Evolutionary conservation across 2,329 filamentous ascomycete genomes (phyloP).

Genomic region (Phyllosticta citriasiana): DNA sequence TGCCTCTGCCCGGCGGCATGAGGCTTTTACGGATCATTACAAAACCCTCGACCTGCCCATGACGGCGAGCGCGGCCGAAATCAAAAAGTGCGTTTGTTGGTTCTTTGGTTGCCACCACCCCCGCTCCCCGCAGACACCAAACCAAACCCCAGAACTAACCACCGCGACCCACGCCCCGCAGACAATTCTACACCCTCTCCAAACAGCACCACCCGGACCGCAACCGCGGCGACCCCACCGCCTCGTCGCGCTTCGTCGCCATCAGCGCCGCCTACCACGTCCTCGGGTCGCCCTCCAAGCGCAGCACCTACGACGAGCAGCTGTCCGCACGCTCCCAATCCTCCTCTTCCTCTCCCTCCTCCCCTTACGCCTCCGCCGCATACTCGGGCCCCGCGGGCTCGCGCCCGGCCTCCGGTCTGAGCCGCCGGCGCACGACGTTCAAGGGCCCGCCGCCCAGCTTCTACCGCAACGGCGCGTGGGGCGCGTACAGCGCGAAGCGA

Average conservation of each 20-base stretch:
- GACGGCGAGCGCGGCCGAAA: constrained; percentile 61
- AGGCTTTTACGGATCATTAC: constrained; percentile 57
- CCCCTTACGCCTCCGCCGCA: constrained; percentile 35
- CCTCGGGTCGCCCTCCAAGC: constrained; percentile 63
- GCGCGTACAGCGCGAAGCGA: constrained; percentile 51
- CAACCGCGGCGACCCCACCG: constrained; percentile 65
- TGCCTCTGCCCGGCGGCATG: constrained; percentile 3
- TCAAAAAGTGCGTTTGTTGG: constrained; percentile 59
- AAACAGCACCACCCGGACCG: constrained; percentile 88
- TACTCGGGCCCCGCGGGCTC: constrained; percentile 59
- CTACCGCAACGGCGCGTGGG: constrained; percentile 74
- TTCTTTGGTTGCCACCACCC: neutral
- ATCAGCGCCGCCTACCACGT: constrained; percentile 77
- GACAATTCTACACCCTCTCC: constrained; percentile 78
- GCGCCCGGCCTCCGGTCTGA: constrained; percentile 71
- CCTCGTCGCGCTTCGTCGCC: constrained; percentile 66
- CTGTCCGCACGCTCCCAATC: constrained; percentile 31
- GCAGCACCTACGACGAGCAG: constrained; percentile 71
- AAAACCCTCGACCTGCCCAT: constrained; percentile 64
- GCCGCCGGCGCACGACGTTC: constrained; percentile 64
- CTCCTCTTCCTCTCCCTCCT: constrained; percentile 13
- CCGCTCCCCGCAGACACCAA: constrained; percentile 3
- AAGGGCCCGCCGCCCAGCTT: constrained; percentile 83
- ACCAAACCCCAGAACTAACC: constrained; percentile 1
- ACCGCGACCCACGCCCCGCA: constrained; percentile 14